phyloP scores from a whole-genome alignment of 345 rosid species.

The Melastoma malabathricum region DNA sequence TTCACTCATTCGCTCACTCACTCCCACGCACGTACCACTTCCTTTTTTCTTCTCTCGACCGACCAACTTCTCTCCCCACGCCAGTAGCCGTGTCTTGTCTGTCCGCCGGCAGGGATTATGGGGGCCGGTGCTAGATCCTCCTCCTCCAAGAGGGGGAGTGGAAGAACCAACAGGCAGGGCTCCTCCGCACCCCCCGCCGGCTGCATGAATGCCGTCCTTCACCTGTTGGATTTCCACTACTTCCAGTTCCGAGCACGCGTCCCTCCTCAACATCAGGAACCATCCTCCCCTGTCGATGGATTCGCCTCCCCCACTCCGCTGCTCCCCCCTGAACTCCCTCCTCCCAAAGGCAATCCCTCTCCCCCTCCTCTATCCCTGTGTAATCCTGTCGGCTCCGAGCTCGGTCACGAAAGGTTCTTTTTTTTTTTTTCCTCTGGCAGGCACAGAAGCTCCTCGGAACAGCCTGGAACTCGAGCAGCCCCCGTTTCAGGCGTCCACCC shows the following conservation, averaged over 20 bases:
- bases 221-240: constrained; percentile 62
- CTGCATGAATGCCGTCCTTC: constrained; percentile 72
- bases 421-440: constrained; percentile 11
- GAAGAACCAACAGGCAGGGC: constrained; percentile 18
- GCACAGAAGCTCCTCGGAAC: constrained; percentile 65
- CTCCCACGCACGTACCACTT: constrained; percentile 8
- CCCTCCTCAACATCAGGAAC: constrained; percentile 15
- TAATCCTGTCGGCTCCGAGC: not conserved
- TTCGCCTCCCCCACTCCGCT: constrained; percentile 10
- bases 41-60: constrained; percentile 1
- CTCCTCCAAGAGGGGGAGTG: constrained; percentile 4
- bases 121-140: no score
- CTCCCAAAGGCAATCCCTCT: constrained; percentile 32
- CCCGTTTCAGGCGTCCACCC: constrained; percentile 17
- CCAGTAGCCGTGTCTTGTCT: no score
- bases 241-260: constrained; percentile 33
- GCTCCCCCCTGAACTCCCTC: constrained; percentile 8
- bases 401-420: no score
- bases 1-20: not conserved
- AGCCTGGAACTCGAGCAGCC: constrained; percentile 63
- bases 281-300: no score
- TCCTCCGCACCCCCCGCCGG: constrained; percentile 19
- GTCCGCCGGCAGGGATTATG: no score
- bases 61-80: no score
- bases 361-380: not conserved